Conservation (phyloP, 2,329 filamentous ascomycete species). For the Akanthomyces uredinophilus region DNA sequence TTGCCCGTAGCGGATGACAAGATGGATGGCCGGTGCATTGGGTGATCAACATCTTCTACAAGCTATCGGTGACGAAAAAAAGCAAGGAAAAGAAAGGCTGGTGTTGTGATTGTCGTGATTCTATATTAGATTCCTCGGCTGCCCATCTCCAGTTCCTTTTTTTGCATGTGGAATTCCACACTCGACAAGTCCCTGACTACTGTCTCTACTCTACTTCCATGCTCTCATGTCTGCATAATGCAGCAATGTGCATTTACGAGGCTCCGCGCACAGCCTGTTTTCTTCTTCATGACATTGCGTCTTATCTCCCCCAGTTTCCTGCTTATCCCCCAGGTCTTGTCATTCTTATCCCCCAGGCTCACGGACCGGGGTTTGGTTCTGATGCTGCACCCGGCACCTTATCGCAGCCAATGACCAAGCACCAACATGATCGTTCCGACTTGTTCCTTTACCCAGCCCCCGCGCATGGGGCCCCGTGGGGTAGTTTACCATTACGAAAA, state of each 20-base stretch:
- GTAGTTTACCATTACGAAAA: background rate
- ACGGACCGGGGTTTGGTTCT: too few relatives aligned
- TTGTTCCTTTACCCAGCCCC: background rate
- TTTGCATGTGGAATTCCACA: background rate
- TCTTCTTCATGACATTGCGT: background rate
- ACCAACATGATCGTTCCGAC: background rate
- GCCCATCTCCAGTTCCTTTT: background rate
- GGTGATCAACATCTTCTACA: background rate
- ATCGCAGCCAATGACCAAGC: background rate
- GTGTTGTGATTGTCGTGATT: background rate
- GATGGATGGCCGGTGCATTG: background rate
- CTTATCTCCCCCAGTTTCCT: background rate
- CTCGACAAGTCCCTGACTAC: too few relatives aligned
- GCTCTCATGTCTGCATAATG: background rate
- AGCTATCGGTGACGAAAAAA: background rate
- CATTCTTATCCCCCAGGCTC: too few relatives aligned
- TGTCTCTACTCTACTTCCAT: background rate
- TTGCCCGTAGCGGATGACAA: background rate
- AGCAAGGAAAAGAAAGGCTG: background rate
- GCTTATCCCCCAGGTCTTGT: too few relatives aligned
- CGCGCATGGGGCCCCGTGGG: slow-evolving; percentile 8
- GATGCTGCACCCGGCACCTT: background rate
- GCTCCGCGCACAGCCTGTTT: background rate
- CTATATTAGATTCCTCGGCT: slow-evolving; percentile 6
- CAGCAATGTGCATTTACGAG: too few relatives aligned